phyloP scores from a whole-genome alignment of 352 stramenopile genomes.

The Aphanomyces invadans region DNA sequence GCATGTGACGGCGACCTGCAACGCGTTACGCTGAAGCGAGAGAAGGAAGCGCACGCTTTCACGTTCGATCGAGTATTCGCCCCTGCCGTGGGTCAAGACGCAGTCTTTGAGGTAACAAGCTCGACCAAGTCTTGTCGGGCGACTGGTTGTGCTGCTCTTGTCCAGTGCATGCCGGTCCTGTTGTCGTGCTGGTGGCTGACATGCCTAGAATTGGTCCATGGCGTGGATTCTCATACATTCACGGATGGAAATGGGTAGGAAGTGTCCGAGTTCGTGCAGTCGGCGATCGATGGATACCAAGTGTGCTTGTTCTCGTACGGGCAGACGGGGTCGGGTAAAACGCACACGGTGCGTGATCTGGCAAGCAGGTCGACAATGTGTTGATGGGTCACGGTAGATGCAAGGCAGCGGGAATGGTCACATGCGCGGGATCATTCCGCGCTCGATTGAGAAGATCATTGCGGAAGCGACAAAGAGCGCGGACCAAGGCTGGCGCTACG shows the following conservation, averaged over 20 bases:
- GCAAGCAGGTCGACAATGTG: too few species aligned
- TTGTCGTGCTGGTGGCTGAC: too few species aligned
- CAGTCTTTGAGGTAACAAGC: conserved; percentile 84
- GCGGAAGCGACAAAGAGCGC: conserved; percentile 46
- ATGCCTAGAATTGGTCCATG: not conserved
- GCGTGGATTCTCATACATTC: not conserved
- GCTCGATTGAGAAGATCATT: conserved; percentile 94
- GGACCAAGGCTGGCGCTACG: conserved; percentile 91
- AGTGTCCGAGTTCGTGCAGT: conserved; percentile 97
- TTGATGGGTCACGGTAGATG: too few species aligned
- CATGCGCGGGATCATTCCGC: conserved; percentile 96
- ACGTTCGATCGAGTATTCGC: conserved; percentile 96
- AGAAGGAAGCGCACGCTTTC: conserved; percentile 74
- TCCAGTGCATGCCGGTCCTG: too few species aligned
- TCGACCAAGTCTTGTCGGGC: not conserved
- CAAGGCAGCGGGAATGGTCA: conserved; percentile 92
- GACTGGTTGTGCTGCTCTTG: not conserved
- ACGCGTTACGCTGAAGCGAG: conserved; percentile 51
- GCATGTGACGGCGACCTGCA: conserved; percentile 65
- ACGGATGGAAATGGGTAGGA: conserved; percentile 53
- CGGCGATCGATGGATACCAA: conserved; percentile 94
- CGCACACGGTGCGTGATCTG: conserved; percentile 82
- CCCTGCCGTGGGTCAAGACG: conserved; percentile 87
- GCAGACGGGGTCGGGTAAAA: conserved; percentile 91
- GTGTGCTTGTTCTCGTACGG: conserved; percentile 96